phyloP scores from a whole-genome alignment of 2,329 filamentous ascomycete species.

The Hymenoscyphus albidus region DNA sequence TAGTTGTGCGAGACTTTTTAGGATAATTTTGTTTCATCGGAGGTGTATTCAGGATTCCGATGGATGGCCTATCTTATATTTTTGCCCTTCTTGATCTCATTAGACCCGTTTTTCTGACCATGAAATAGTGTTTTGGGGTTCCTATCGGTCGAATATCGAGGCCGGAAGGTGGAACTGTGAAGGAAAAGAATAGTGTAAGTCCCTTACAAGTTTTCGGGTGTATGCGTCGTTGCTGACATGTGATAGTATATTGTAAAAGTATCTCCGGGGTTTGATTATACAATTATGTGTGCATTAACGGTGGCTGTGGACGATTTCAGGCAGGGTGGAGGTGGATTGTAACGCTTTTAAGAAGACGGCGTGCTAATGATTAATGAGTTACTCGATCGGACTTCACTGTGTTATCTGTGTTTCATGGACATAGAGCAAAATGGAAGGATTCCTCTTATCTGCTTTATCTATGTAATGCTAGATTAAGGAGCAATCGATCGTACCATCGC shows the following conservation, averaged over 20 bases:
- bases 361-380: neutral
- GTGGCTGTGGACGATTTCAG: slow-evolving; percentile 9
- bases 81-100: neutral
- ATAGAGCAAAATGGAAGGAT: too few relatives aligned
- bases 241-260: slow-evolving; percentile 11
- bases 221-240: neutral
- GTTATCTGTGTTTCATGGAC: too few relatives aligned
- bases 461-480: too few relatives aligned
- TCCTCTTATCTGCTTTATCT: too few relatives aligned
- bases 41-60: too few relatives aligned
- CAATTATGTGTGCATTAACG: slow-evolving; percentile 9
- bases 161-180: slow-evolving; percentile 5
- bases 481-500: too few relatives aligned
- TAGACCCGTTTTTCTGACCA: neutral
- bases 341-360: neutral
- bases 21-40: too few relatives aligned
- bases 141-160: slow-evolving; percentile 9
- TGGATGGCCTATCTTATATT: neutral
- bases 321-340: neutral
- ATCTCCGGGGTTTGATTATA: slow-evolving; percentile 11
- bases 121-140: slow-evolving; percentile 10
- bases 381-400: neutral
- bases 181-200: slow-evolving; percentile 12
- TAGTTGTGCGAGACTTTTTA: too few relatives aligned
- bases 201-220: neutral